Percentiles rank a stretch among this genome's conserved stretches.
Evolutionary conservation across 345 rosid species (phyloP).

Genomic region (Raphanus raphanistrum): DNA sequence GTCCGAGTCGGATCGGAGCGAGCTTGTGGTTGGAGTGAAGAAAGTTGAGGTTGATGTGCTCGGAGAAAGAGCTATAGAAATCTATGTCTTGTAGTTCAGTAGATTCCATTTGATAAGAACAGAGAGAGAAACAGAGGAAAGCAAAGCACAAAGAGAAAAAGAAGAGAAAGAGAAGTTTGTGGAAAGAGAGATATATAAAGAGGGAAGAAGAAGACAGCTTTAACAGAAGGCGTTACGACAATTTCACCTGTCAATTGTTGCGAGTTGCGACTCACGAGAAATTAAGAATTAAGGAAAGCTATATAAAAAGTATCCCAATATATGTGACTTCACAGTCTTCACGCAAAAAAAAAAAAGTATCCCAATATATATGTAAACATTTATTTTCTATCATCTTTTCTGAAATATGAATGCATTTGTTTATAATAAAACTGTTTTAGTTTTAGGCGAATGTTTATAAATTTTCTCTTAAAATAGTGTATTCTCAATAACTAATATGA

Average conservation of each 20-base stretch:
- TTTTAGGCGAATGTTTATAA: constrained; percentile 11
- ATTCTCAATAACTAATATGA: not conserved
- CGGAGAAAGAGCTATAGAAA: constrained; percentile 26
- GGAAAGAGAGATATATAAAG: constrained; percentile 12
- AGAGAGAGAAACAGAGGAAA: constrained; percentile 11
- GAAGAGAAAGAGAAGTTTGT: not conserved
- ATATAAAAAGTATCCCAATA: not conserved
- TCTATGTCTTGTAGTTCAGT: constrained; percentile 27
- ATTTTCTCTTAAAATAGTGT: not conserved
- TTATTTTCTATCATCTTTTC: not conserved
- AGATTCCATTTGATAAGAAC: constrained; percentile 37
- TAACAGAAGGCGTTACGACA: constrained; percentile 35
- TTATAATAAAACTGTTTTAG: not conserved
- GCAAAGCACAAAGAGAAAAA: constrained; percentile 15
- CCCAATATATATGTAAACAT: not conserved
- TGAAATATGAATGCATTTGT: constrained; percentile 18
- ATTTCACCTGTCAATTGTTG: constrained; percentile 43
- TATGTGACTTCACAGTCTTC: too few species aligned
- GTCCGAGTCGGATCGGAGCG: constrained; percentile 13
- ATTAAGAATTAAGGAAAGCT: constrained; percentile 30
- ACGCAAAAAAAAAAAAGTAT: not conserved
- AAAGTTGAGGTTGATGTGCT: constrained; percentile 15
- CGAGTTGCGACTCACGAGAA: constrained; percentile 31
- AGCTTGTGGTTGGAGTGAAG: constrained; percentile 38
- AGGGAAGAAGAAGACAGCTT: constrained; percentile 25